Percentiles rank a stretch among this genome's conserved stretches.
phyloP scores from a whole-genome alignment of 2,329 filamentous ascomycete species.

The Xylaria arbuscula region DNA sequence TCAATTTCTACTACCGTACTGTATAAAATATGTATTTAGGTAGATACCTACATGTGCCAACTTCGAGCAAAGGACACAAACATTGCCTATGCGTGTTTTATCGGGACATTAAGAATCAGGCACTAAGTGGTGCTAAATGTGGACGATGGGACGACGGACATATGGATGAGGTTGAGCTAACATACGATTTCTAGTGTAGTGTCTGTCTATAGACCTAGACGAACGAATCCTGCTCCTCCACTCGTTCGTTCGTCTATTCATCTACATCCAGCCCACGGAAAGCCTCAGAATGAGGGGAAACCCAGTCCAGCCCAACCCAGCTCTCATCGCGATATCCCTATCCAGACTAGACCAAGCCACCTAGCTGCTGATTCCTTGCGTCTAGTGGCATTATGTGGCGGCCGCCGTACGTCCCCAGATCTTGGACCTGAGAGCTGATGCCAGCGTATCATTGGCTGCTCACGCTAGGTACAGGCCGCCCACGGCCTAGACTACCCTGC shows the following conservation, averaged over 20 bases:
- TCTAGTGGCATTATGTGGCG: not conserved
- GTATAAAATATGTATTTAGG: no score
- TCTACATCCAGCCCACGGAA: not conserved
- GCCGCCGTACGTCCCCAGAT: not conserved
- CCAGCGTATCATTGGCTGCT: not conserved
- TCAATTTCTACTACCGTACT: no score
- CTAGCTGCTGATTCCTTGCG: not conserved
- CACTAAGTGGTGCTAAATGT: not conserved
- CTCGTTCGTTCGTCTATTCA: not conserved
- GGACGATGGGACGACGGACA: not conserved
- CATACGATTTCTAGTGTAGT: not conserved
- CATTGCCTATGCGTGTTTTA: no score
- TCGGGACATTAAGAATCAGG: no score
- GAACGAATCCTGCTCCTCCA: not conserved
- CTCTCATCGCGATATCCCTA: not conserved
- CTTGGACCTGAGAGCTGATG: not conserved
- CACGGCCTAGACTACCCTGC: not conserved
- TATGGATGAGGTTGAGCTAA: not conserved
- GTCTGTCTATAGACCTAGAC: not conserved
- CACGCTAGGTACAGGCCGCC: not conserved
- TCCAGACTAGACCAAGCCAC: not conserved
- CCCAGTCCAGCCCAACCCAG: conserved; percentile 1
- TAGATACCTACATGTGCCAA: no score
- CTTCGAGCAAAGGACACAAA: no score
- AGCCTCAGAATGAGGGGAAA: conserved; percentile 12